Evolutionary conservation across 805 yeast species (phyloP).

Genomic region (Lipomyces lipofer): DNA sequence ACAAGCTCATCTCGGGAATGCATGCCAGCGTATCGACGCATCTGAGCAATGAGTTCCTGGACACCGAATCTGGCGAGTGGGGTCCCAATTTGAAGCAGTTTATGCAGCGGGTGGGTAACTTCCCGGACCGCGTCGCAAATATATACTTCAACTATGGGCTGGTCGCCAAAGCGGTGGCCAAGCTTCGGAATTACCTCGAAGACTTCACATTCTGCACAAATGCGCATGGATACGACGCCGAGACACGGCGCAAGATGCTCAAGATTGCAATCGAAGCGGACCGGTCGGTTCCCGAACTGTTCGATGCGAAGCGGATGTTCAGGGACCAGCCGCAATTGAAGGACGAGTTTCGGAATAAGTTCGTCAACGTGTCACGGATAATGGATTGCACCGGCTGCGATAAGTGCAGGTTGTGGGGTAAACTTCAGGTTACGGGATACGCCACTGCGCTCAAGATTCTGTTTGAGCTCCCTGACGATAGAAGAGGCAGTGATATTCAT

Average conservation of each 20-base stretch:
- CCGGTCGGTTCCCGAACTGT: conserved; percentile 37
- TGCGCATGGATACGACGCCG: conserved; percentile 43
- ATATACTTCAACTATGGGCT: conserved; percentile 90
- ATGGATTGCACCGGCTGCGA: conserved; percentile 99
- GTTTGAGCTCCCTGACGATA: conserved; percentile 65
- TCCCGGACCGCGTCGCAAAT: conserved; percentile 85
- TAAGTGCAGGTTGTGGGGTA: conserved; percentile 97
- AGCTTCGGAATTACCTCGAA: conserved; percentile 55
- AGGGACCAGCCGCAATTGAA: conserved; percentile 56
- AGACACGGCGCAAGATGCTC: conserved; percentile 48
- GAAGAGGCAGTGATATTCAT: conserved; percentile 51
- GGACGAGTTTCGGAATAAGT: conserved; percentile 81
- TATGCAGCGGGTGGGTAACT: conserved; percentile 85
- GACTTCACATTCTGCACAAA: conserved; percentile 51
- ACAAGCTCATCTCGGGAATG: conserved; percentile 84
- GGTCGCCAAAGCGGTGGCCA: conserved; percentile 76
- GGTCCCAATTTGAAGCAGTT: conserved; percentile 80
- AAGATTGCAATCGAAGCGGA: conserved; percentile 43
- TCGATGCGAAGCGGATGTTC: conserved; percentile 51
- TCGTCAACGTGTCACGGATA: conserved; percentile 83
- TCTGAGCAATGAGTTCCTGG: conserved; percentile 76
- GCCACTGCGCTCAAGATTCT: conserved; percentile 92
- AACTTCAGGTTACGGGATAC: conserved; percentile 94
- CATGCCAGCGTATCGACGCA: conserved; percentile 96
- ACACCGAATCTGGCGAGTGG: conserved; percentile 73